phyloP scores from a whole-genome alignment of 139 green algal species.

The Coccomyxa sp. region DNA sequence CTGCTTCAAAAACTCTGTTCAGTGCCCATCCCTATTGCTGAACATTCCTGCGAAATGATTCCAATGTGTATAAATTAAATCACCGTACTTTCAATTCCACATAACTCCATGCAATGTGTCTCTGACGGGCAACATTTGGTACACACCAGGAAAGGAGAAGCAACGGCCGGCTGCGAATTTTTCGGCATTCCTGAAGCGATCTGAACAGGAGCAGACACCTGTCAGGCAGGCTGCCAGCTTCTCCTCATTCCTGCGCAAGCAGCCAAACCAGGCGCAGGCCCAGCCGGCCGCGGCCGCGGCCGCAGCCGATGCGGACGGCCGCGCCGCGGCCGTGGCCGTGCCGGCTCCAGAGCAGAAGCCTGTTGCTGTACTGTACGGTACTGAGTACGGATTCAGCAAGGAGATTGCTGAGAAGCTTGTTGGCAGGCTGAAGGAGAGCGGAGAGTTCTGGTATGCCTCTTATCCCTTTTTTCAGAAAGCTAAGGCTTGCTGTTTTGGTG shows the following conservation, averaged over 20 bases:
- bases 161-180: neutral
- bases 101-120: neutral
- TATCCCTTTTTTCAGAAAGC: neutral
- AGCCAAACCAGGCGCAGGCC: neutral
- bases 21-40: neutral
- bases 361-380: slow-evolving; percentile 77
- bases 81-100: neutral
- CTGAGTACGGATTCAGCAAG: slow-evolving; percentile 83
- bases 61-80: neutral
- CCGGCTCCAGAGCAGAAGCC: neutral
- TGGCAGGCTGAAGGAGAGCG: slow-evolving; percentile 23
- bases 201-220: neutral
- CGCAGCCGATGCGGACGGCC: neutral
- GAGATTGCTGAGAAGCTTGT: slow-evolving; percentile 78
- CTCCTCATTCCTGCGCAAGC: neutral
- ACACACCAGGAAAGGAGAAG: neutral
- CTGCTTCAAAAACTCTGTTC: neutral
- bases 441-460: neutral
- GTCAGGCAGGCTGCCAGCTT: neutral
- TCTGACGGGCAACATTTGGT: neutral
- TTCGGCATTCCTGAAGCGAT: neutral
- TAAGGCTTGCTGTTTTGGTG: neutral
- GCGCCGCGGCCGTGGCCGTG: no score
- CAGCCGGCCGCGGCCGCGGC: no score
- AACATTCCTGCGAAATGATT: neutral